phyloP scores from a whole-genome alignment of 306 rosid species.

The Rosa chinensis region DNA sequence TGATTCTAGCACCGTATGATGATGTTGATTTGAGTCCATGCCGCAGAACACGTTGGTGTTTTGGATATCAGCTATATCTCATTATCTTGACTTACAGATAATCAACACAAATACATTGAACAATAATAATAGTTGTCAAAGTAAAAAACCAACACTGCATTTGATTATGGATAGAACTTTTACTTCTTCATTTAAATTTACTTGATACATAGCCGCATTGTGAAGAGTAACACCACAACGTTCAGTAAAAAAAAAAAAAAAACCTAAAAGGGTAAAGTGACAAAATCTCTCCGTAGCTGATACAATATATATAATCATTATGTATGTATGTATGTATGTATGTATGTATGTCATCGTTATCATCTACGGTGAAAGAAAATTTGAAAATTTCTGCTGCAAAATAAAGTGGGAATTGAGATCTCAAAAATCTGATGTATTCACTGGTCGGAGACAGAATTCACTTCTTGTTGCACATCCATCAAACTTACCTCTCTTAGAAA shows the following conservation, averaged over 20 bases:
- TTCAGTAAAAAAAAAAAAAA: conserved; percentile 18
- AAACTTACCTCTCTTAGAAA: conserved; percentile 54
- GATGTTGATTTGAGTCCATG: too few species aligned
- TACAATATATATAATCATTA: neutral
- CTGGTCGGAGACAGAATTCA: conserved; percentile 45
- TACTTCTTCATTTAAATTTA: conserved; percentile 3
- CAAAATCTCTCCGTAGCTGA: conserved; percentile 13
- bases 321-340: conserved; percentile 9
- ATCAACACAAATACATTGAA: neutral
- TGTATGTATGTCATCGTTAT: neutral
- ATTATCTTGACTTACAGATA: too few species aligned
- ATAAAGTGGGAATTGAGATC: conserved; percentile 15
- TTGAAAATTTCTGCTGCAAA: conserved; percentile 14
- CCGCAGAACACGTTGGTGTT: too few species aligned
- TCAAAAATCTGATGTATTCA: conserved; percentile 32
- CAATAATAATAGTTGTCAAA: neutral
- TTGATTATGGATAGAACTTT: neutral
- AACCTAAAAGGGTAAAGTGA: neutral
- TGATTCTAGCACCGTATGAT: too few species aligned
- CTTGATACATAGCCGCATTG: conserved; percentile 14
- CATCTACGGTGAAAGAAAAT: conserved; percentile 16
- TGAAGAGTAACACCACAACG: neutral
- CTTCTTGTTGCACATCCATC: conserved; percentile 56
- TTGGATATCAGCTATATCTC: neutral
- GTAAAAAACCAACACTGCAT: neutral